Percentiles rank a stretch among this genome's conserved stretches.
phyloP scores from a whole-genome alignment of 441 rosid species.

The Adansonia rubrostipa region DNA sequence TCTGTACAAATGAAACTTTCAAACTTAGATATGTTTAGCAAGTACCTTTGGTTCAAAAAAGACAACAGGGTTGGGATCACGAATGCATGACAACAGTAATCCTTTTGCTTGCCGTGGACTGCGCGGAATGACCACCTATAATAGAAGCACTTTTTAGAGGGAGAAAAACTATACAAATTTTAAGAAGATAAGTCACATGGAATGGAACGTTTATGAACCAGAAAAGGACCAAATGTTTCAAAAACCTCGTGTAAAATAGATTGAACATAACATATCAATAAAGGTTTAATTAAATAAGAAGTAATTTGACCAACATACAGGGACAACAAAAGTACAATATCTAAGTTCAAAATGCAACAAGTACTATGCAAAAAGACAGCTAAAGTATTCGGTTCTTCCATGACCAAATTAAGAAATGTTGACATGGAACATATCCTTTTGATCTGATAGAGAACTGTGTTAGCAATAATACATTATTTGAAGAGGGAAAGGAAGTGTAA shows the following conservation, averaged over 20 bases:
- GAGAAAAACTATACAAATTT: conserved; percentile 10
- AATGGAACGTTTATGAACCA: not conserved
- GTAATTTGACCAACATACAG: not conserved
- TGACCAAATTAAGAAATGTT: not conserved
- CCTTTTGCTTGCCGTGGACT: conserved; percentile 91
- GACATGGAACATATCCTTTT: not conserved
- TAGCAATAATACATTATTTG: not conserved
- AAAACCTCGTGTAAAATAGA: not conserved
- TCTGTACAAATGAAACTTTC: conserved; percentile 14
- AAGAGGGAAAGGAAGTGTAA: not conserved
- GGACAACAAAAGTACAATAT: conserved; percentile 16
- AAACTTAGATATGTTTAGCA: not conserved
- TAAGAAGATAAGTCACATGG: not conserved
- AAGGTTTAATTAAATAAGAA: conserved; percentile 11
- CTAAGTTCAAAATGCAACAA: not conserved
- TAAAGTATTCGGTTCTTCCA: conserved; percentile 7
- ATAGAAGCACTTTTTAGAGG: conserved; percentile 16
- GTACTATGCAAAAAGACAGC: not conserved
- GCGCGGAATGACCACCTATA: conserved; percentile 84
- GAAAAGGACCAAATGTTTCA: not conserved
- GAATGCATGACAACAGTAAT: conserved; percentile 69
- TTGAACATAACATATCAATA: not conserved
- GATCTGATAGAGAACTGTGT: not conserved
- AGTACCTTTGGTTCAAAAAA: conserved; percentile 90
- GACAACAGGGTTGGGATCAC: conserved; percentile 85